These are phyloP conservation scores for Zelopaecilomyces penicillatus DNA, from an alignment of 2,329 filamentous ascomycete species.

Conservation along the genomic window DNA sequence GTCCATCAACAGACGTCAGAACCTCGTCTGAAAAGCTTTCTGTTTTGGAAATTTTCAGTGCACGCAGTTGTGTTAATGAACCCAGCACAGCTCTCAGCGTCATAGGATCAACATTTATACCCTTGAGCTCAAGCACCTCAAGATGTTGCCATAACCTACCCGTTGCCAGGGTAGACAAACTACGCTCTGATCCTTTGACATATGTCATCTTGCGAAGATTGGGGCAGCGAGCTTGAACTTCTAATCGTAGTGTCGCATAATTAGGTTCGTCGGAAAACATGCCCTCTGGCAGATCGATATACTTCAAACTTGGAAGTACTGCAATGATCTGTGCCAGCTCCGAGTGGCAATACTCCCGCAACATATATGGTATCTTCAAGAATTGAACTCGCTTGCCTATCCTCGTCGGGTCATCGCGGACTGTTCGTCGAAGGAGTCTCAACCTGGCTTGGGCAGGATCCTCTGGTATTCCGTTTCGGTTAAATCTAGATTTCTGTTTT, in stretches of 20 bases:
- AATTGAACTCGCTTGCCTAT: slow-evolving; percentile 65
- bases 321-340: slow-evolving; percentile 81
- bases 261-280: slow-evolving; percentile 73
- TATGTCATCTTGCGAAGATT: slow-evolving; percentile 88
- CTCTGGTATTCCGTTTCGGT: slow-evolving; percentile 70
- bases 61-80: slow-evolving; percentile 57
- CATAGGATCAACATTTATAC: slow-evolving; percentile 60
- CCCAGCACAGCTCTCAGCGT: slow-evolving; percentile 64
- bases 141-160: slow-evolving; percentile 60
- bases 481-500: slow-evolving; percentile 63
- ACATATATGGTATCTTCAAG: slow-evolving; percentile 91
- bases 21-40: slow-evolving; percentile 66
- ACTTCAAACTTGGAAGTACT: slow-evolving; percentile 74
- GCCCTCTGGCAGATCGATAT: slow-evolving; percentile 84
- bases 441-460: slow-evolving; percentile 72
- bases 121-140: slow-evolving; percentile 63
- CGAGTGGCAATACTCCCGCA: slow-evolving; percentile 75
- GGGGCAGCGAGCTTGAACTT: slow-evolving; percentile 74
- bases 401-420: slow-evolving; percentile 64
- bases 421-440: slow-evolving; percentile 69
- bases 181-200: slow-evolving; percentile 65
- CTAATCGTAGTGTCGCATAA: slow-evolving; percentile 69
- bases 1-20: slow-evolving; percentile 58
- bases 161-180: slow-evolving; percentile 60
- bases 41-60: slow-evolving; percentile 66